Evolutionary conservation across 2,329 filamentous ascomycete genomes (phyloP).

Genomic region (Penicillium sp.): DNA sequence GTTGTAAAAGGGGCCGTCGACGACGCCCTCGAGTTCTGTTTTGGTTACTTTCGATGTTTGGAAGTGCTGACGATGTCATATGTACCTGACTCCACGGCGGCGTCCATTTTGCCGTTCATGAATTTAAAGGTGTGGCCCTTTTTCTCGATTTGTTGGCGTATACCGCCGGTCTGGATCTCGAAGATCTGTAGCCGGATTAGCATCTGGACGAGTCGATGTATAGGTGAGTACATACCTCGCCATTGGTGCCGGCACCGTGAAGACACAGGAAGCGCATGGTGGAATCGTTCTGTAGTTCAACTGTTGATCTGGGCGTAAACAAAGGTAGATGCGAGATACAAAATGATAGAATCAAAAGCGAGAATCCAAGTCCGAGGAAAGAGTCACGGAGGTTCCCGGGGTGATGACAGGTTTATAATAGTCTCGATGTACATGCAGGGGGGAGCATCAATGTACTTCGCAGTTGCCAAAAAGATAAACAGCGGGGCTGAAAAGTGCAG

Average conservation of each 20-base stretch:
- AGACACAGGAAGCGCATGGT: slow-evolving; percentile 34
- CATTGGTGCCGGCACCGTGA: slow-evolving; percentile 31
- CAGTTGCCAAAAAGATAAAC: not conserved
- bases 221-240: slow-evolving; percentile 22
- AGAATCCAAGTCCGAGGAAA: not conserved
- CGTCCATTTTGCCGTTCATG: slow-evolving; percentile 25
- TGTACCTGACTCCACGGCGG: slow-evolving; percentile 28
- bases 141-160: slow-evolving; percentile 25
- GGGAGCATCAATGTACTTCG: not conserved
- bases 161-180: slow-evolving; percentile 33
- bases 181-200: slow-evolving; percentile 25
- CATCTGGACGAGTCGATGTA: not conserved
- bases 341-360: not conserved
- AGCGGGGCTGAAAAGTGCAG: not conserved
- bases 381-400: not conserved
- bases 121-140: slow-evolving; percentile 30
- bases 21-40: slow-evolving; percentile 30
- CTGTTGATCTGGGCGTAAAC: not conserved
- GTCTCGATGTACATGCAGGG: not conserved
- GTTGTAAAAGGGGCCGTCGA: slow-evolving; percentile 31
- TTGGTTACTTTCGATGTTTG: not conserved
- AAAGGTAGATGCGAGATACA: not conserved
- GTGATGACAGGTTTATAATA: not conserved
- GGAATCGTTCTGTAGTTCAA: not conserved
- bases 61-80: not conserved